Evolutionary conservation across 164 flowering plant genomes (phyloP), one percentile per base, ranked within the genome.

Genomic region (Nelumbo lutea): DNA sequence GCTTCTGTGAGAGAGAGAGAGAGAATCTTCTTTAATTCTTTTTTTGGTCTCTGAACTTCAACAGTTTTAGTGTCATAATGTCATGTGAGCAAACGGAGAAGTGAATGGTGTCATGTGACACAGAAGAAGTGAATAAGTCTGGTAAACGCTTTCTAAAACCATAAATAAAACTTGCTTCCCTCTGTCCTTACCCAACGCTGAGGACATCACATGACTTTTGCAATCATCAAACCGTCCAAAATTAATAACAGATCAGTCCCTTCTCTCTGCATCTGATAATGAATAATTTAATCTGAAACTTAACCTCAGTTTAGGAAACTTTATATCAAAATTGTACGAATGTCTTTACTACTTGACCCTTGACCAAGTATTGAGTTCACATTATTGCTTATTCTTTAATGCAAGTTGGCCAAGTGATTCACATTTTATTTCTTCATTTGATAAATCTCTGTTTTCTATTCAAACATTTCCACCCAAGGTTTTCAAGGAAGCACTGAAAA

Each of bases 301-400:
- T 69, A n/a, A 62, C 15, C 61, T 15, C 50, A 42, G 9, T 51
- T 61, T 27, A 51, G n/a, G 14, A 10, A 15, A 56, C 47, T 39
- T 11, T 61, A 15, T 42, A 55, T 62, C 53, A 3, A 63, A 38
- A 61, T 52, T 73, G 77, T 77, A 73, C 77, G 72, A 70, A 66
- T 70, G 65, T 73, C 80, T 47, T 55, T 68, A 52, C 66, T 58
- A 8, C 45, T 61, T 73, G 68, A 77, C 65, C 65, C 60, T 70
- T 75, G 76, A 79, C 78, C 74, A 66, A 58, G 53, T 66, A 43
- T 69, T 69, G 42, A 59, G 64, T 46, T 62, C 65, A 53, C 70
- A 68, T 46, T 47, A 66, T 65, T 68, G 56, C 46, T 55, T 39
- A 13, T 57, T 66, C 11, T 71, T 62, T 70, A 71, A 48, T 3